Percentiles rank a stretch among this genome's conserved stretches.
phyloP scores from a whole-genome alignment of 768 basidiomycete genomes.

The Tricholoma furcatifolium region DNA sequence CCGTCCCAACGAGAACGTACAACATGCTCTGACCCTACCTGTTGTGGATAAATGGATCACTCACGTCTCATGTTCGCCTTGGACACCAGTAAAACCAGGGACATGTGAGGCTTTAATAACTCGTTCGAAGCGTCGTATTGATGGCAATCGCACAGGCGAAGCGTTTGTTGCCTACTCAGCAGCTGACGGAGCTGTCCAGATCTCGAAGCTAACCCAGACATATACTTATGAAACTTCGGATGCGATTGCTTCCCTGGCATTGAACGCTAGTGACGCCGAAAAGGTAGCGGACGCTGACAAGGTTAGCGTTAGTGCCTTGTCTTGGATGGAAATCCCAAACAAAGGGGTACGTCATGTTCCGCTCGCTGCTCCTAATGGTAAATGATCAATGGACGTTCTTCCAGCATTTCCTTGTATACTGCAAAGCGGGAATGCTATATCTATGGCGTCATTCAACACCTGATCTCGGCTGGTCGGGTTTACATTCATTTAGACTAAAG shows the following conservation, averaged over 20 bases:
- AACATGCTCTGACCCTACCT: slow-evolving; percentile 36
- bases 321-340: slow-evolving; percentile 48
- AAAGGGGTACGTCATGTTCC: slow-evolving; percentile 34
- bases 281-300: slow-evolving; percentile 37
- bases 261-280: slow-evolving; percentile 27
- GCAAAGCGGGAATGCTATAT: slow-evolving; percentile 58
- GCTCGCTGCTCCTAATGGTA: background rate
- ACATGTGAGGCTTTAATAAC: slow-evolving; percentile 28
- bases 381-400: background rate
- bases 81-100: slow-evolving; percentile 37
- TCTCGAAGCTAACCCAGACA: slow-evolving; percentile 52
- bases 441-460: slow-evolving; percentile 47
- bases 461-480: slow-evolving; percentile 45
- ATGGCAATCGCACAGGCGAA: slow-evolving; percentile 39
- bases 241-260: background rate
- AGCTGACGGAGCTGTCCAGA: slow-evolving; percentile 56
- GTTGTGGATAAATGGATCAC: slow-evolving; percentile 65
- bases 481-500: slow-evolving; percentile 40
- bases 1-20: slow-evolving; percentile 19
- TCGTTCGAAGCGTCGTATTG: background rate
- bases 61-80: slow-evolving; percentile 58
- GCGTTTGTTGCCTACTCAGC: slow-evolving; percentile 57
- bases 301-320: slow-evolving; percentile 48
- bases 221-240: background rate
- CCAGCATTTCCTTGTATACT: slow-evolving; percentile 57